Evolutionary conservation across 2,329 filamentous ascomycete genomes (phyloP).

Genomic region (Aspergillus proliferans): DNA sequence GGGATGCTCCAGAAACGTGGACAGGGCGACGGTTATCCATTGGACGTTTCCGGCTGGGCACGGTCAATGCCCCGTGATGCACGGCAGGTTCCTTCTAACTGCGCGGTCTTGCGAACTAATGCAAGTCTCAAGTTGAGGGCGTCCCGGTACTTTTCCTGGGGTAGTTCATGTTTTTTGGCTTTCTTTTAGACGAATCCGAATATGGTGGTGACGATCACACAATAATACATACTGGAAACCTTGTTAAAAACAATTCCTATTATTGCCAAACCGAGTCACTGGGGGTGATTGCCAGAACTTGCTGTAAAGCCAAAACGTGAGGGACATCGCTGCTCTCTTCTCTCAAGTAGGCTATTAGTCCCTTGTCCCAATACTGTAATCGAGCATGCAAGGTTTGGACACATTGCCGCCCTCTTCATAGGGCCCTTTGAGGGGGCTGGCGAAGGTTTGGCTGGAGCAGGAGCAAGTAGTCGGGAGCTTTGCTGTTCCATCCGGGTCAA

Average conservation of each 20-base stretch:
- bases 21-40: conserved; percentile 23
- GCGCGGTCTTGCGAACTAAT: conserved; percentile 20
- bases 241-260: background rate
- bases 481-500: background rate
- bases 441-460: background rate
- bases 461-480: background rate
- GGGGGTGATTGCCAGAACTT: background rate
- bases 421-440: no score
- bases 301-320: conserved; percentile 20
- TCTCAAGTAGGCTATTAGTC: conserved; percentile 7
- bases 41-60: conserved; percentile 25
- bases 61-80: conserved; percentile 25
- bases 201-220: conserved; percentile 16
- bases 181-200: background rate
- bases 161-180: background rate
- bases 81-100: conserved; percentile 21
- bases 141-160: background rate
- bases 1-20: conserved; percentile 20
- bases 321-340: conserved; percentile 8
- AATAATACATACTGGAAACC: conserved; percentile 30
- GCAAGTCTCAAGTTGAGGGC: conserved; percentile 16
- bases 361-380: conserved; percentile 10
- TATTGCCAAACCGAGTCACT: background rate
- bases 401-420: background rate
- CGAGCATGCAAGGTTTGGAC: conserved; percentile 12